Evolutionary conservation across 2,329 filamentous ascomycete species (phyloP), one percentile per base, ranked within the genome.

Genomic region (Diaporthe sp.): DNA sequence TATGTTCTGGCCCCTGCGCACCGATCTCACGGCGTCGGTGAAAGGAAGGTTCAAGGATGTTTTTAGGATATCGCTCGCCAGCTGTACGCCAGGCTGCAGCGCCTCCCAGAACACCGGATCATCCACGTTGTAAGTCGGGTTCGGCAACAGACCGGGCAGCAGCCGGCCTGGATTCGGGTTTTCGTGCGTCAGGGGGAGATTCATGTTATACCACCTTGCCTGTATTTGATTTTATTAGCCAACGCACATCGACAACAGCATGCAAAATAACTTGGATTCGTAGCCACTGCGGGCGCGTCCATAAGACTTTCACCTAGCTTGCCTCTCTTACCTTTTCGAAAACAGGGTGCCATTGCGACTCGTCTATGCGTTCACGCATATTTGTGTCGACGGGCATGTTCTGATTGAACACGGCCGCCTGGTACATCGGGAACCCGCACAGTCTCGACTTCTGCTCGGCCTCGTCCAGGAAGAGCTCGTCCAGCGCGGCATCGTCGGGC

Each of bases 241-340:
- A 47, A 7, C 42, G 42, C 0, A 47, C 19, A 47, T 22, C 19
- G 7, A 47, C 7, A 47, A 1, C 42, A 47, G 19, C 0, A 47
- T 0, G 19, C 0, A 17, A 47, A 22, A 10, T 3, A 22, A 8
- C 42, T 0, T 22, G 2, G 0, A 8, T 1, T 47, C 7, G 10
- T 10, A 19, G 17, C 42, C 19, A 8, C 19, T 47, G 42, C 42
- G 40, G 17, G 19, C 8, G 17, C 15, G 42, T 9, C 19, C 40
- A 7, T 1, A 42, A 19, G 5, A 1, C 40, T 42, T 3, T 17
- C 8, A 22, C 19, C 19, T 4, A 8, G 19, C 19, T 47, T 10
- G 17, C 19, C 19, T 47, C 42, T 47, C 42, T 47, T 22, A 47
- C 42, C 42, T 22, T 47, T 22, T 19, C 19, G 17, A 47, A 47